phyloP scores from a whole-genome alignment of 2,329 filamentous ascomycete species.

The Trichophyton rubrum region DNA sequence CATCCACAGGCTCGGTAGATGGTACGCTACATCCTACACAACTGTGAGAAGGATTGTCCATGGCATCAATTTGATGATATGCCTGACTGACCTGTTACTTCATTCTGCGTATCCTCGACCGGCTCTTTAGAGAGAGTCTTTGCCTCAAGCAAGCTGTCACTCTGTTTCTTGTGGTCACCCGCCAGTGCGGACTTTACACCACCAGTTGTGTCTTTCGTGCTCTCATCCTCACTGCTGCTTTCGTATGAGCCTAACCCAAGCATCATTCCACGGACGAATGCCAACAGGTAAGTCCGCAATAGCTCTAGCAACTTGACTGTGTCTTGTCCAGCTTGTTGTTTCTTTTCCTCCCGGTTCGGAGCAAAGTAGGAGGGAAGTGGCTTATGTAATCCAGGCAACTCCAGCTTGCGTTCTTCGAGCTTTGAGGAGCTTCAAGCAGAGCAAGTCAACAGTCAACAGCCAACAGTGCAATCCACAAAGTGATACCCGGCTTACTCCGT shows the following conservation, averaged over 20 bases:
- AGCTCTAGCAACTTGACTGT: neutral
- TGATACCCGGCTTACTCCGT: neutral
- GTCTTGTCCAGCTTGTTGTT: neutral
- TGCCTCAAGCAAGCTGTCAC: neutral
- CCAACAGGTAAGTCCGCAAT: neutral
- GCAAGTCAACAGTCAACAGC: neutral
- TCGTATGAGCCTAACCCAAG: slow-evolving; percentile 32
- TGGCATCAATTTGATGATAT: neutral
- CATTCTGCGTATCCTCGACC: neutral
- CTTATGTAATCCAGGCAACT: neutral
- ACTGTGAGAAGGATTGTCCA: neutral
- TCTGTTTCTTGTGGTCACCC: neutral
- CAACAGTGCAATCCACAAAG: neutral
- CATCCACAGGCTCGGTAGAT: slow-evolving; percentile 12
- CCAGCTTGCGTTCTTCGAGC: neutral
- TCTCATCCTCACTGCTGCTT: slow-evolving; percentile 36
- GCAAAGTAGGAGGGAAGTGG: neutral
- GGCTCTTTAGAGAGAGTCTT: neutral
- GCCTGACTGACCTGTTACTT: neutral
- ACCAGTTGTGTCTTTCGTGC: slow-evolving; percentile 3
- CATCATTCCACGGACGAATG: slow-evolving; percentile 17
- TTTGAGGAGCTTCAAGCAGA: neutral
- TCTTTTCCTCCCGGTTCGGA: neutral
- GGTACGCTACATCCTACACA: neutral
- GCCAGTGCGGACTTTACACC: neutral